Conservation (phyloP, 2,329 filamentous ascomycete genomes). For the Hymenoscyphus salicellus region DNA sequence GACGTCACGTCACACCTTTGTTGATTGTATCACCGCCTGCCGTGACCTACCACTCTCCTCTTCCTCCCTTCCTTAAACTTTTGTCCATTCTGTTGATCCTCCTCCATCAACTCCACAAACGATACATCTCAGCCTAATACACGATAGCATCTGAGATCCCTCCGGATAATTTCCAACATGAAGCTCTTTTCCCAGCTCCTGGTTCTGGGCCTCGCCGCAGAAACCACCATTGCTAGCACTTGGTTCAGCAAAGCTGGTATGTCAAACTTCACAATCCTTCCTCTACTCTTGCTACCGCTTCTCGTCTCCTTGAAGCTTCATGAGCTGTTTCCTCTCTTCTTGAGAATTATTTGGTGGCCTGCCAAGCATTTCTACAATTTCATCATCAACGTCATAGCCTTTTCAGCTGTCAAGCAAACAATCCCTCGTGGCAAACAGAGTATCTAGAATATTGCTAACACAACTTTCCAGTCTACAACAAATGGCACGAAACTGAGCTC, state of each 20-base stretch:
- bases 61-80: not conserved
- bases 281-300: not conserved
- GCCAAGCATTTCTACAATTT: not conserved
- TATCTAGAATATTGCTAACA: conserved; percentile 24
- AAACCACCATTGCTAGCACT: conserved; percentile 67
- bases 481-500: conserved; percentile 97
- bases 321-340: not conserved
- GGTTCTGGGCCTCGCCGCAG: conserved; percentile 68
- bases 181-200: conserved; percentile 71
- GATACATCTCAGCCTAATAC: not conserved
- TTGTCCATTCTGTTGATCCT: not conserved
- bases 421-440: not conserved
- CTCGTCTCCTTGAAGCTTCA: conserved; percentile 12
- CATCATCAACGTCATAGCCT: conserved; percentile 4
- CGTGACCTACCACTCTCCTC: not conserved
- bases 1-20: not conserved
- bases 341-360: not conserved
- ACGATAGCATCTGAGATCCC: not conserved
- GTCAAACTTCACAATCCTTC: conserved; percentile 36
- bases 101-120: not conserved
- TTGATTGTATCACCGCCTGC: not conserved
- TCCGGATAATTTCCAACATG: conserved; percentile 52
- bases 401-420: not conserved
- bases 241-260: conserved; percentile 87
- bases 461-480: conserved; percentile 76